Evolutionary conservation across 2,329 filamentous ascomycete genomes (phyloP), one percentile per base, ranked within the genome.

Genomic region (Neopestalotiopsis clavispora): DNA sequence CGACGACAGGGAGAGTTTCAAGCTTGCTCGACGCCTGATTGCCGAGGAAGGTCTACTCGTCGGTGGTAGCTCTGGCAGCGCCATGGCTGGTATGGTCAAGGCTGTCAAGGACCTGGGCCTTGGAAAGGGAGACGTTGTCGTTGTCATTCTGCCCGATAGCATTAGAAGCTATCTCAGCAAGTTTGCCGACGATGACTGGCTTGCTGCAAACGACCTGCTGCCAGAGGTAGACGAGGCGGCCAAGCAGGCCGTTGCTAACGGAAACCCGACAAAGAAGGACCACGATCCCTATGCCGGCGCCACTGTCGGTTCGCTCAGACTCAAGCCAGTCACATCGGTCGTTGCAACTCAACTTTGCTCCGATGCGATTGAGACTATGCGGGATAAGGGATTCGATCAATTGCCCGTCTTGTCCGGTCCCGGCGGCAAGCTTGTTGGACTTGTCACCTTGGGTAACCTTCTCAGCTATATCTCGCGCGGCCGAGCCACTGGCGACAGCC

Each of bases 101-200:
- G 94, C 94, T 1, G 89, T 92, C 66, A 91, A 92, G 79, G 94
- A 97, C 62, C 84, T 92, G 67, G 85, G 87, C n/a, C 87, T 97
- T 72, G 88, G 89, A 71, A 92, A 95, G 79, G 92, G 92, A 68
- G 95, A 99, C 77, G 90, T 94, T 1, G 90, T 98, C 0, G 96
- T 99, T 34, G 94, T 98, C 34, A 85, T 99, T 66, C 86, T 98
- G 20, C 97, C 96, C 1, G 96, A 99, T 81, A 97, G 94, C 83
- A 98, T 99, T 78, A 89, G 96, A 77, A 98, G 94, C 82, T 99
- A 99, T 81, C 90, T 99, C 32, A 95, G 92, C 84, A 99, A 99
- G 88, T 99, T 99, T 79, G 94, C 94, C 73, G 96, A 99, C 79
- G 97, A 99, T 78, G 96, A 98, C 84, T 99, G 96, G 97, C 91